phyloP scores from a whole-genome alignment of 257 asterid species.

The Orobanche coerulescens region DNA sequence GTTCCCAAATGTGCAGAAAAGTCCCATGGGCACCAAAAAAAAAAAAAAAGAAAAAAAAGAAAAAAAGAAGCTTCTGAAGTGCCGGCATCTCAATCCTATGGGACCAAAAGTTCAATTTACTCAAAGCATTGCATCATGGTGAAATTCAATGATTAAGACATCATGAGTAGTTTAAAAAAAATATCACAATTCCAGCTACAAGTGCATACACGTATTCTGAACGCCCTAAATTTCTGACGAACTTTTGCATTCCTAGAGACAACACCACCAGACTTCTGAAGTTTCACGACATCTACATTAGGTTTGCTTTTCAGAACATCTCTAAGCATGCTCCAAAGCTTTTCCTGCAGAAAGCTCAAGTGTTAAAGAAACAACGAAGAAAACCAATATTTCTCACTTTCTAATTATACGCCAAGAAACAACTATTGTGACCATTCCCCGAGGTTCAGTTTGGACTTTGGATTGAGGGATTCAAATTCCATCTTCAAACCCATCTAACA shows the following conservation, averaged over 20 bases:
- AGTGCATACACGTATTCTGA: constrained; percentile 66
- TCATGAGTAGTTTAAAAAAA: neutral
- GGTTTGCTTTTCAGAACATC: constrained; percentile 67
- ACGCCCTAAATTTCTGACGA: constrained; percentile 79
- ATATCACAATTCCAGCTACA: neutral
- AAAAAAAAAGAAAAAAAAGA: too few relatives aligned
- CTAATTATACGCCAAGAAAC: neutral
- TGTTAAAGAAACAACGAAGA: too few relatives aligned
- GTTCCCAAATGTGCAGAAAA: too few relatives aligned
- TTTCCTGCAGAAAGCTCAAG: constrained; percentile 55
- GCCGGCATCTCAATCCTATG: too few relatives aligned
- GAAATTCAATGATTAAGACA: neutral
- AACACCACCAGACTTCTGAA: constrained; percentile 97
- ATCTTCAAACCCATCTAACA: too few relatives aligned
- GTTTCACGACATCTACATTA: constrained; percentile 92
- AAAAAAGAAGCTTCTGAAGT: too few relatives aligned
- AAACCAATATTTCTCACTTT: neutral
- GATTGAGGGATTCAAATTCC: too few relatives aligned
- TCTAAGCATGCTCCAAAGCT: constrained; percentile 97
- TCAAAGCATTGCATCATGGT: too few relatives aligned
- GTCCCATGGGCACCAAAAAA: too few relatives aligned
- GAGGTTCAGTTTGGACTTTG: too few relatives aligned
- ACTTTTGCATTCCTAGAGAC: constrained; percentile 92
- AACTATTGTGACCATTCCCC: neutral
- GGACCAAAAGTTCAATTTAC: too few relatives aligned